phyloP scores from a whole-genome alignment of 108 stramenopile genomes.

The Pseudonitzschia pungens region DNA sequence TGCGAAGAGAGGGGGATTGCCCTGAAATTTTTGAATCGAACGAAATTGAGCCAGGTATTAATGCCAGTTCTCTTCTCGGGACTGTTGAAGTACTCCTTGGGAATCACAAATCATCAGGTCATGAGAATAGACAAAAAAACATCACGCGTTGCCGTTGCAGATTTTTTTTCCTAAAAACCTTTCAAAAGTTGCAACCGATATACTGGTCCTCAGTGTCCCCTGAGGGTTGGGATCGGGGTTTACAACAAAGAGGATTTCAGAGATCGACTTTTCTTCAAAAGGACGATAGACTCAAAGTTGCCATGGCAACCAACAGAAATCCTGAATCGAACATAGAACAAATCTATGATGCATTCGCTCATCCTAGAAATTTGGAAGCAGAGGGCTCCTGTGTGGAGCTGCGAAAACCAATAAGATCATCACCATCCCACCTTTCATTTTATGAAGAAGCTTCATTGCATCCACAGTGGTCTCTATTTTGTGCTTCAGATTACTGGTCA shows the following conservation, averaged over 20 bases:
- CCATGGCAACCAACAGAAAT: background rate
- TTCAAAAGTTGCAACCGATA: slow-evolving; percentile 36
- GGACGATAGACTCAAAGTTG: background rate
- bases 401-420: background rate
- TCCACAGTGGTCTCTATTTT: slow-evolving; percentile 24
- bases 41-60: slow-evolving; percentile 28
- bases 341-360: background rate
- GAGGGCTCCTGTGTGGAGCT: slow-evolving; percentile 6
- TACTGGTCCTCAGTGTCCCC: slow-evolving; percentile 25
- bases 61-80: slow-evolving; percentile 41
- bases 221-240: slow-evolving; percentile 29
- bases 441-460: slow-evolving; percentile 3
- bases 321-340: background rate
- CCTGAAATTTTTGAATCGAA: slow-evolving; percentile 58
- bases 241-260: slow-evolving; percentile 18
- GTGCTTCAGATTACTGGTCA: slow-evolving; percentile 9
- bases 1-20: background rate
- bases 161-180: slow-evolving; percentile 27
- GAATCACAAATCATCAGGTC: slow-evolving; percentile 13
- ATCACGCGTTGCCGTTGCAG: slow-evolving; percentile 33
- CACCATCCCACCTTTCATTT: background rate
- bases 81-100: slow-evolving; percentile 37
- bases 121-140: background rate
- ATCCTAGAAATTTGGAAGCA: background rate
- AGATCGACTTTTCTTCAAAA: slow-evolving; percentile 5